Percentiles rank a stretch among this genome's conserved stretches.
These are phyloP conservation scores for Favolaschia claudopus DNA, from an alignment of 768 basidiomycete genomes.

Conservation along the genomic window DNA sequence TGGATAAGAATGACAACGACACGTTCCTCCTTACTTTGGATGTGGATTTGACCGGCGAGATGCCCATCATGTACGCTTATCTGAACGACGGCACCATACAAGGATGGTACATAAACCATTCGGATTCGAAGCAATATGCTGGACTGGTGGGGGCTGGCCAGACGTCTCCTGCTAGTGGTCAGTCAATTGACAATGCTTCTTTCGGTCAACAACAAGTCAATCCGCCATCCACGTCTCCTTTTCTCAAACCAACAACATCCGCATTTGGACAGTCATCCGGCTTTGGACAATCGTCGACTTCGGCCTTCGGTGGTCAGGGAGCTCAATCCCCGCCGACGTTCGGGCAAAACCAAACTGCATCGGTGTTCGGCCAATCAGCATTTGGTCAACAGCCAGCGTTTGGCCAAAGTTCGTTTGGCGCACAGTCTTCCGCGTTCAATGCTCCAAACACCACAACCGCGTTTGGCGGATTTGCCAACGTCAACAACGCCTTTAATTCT, in stretches of 20 bases:
- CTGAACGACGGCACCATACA: constrained; percentile 80
- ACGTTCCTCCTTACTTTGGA: constrained; percentile 72
- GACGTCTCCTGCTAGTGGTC: constrained; percentile 15
- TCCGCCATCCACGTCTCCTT: constrained; percentile 28
- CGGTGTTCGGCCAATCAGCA: constrained; percentile 37
- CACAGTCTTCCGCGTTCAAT: constrained; percentile 43
- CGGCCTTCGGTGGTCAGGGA: constrained; percentile 39
- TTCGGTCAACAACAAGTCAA: constrained; percentile 2
- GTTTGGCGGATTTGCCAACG: constrained; percentile 38
- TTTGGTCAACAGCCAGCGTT: constrained; percentile 47
- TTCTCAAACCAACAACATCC: constrained; percentile 30
- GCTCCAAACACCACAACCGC: constrained; percentile 32
- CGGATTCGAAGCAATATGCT: constrained; percentile 58
- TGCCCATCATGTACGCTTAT: constrained; percentile 76
- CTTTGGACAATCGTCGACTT: constrained; percentile 26
- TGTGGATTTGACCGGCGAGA: constrained; percentile 63
- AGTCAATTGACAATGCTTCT: constrained; percentile 17
- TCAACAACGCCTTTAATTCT: constrained; percentile 32
- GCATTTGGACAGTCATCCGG: constrained; percentile 40
- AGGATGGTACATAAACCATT: constrained; percentile 75
- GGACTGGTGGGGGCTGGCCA: constrained; percentile 52
- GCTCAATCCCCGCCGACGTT: too few relatives aligned
- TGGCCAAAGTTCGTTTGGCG: constrained; percentile 40
- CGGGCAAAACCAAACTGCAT: constrained; percentile 34
- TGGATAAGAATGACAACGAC: constrained; percentile 75